Conservation (phyloP, 164 flowering plant genomes). For the Aristolochia fimbriata region DNA sequence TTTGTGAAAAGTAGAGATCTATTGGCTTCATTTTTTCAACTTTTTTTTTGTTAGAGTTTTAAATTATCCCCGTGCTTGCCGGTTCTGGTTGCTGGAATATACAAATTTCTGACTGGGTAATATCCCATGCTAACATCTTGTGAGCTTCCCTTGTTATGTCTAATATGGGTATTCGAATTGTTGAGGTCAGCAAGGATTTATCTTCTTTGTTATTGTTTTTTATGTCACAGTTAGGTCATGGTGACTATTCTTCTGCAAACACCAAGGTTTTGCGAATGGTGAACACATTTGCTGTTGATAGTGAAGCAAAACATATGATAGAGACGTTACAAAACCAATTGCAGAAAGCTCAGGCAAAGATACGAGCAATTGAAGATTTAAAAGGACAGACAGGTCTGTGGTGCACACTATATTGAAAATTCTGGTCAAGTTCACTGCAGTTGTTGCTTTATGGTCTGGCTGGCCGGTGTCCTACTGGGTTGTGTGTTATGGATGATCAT, state of each 20-base stretch:
- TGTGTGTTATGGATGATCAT: no score
- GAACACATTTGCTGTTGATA: constrained; percentile 80
- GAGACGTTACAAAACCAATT: constrained; percentile 73
- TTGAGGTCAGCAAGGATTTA: neutral
- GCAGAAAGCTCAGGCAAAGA: constrained; percentile 76
- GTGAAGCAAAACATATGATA: constrained; percentile 86
- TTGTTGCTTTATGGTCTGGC: no score
- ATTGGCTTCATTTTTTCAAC: no score
- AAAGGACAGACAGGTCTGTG: constrained; percentile 70
- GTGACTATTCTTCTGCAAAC: constrained; percentile 85
- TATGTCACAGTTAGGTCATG: constrained; percentile 80
- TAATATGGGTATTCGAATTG: neutral
- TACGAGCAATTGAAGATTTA: constrained; percentile 88
- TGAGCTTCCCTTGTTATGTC: no score
- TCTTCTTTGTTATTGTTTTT: constrained; percentile 4
- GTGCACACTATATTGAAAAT: neutral
- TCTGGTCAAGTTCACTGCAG: no score
- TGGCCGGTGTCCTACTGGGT: no score
- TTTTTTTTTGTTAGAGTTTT: no score
- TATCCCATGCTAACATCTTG: no score
- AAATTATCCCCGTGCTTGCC: no score
- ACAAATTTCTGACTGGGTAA: no score
- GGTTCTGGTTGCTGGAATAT: no score
- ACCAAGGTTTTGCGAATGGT: constrained; percentile 96
- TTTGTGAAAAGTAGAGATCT: no score